Evolutionary conservation across 2,329 filamentous ascomycete genomes (phyloP), one percentile per base, ranked within the genome.

Genomic region (Leptographium lundbergii): DNA sequence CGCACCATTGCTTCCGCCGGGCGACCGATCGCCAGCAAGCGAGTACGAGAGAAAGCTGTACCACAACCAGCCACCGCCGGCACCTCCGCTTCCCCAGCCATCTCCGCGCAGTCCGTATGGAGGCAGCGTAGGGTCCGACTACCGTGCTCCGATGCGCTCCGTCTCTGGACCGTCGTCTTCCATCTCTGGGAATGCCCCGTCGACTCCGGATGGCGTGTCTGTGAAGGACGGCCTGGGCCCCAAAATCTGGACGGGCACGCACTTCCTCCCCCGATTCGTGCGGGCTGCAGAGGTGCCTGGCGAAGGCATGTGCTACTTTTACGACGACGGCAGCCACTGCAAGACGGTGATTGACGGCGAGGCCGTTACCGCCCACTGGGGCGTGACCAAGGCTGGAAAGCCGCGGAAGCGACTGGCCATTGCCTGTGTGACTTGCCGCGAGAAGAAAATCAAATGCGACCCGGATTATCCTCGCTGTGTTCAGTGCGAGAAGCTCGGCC

Each of bases 361-460:
- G 69, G 79, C 79, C 0, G 90, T 96, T 57, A 96, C 95, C 69
- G 89, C 91, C 1, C 88, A 89, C 65, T 96, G 91, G 91, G 91
- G 91, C 19, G 85, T 95, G 11, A 96, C 91, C 42, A 96, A 96
- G 73, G 91, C 91, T 2, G 91, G 91, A 17, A 96, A 95, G 74
- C 91, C 91, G 54, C 83, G 91, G 65, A 96, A 96, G 74, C 81
- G 91, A 59, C 78, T 96, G 59, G 91, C 91, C 27, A 91, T 95
- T 69, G 90, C 90, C n/a, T 96, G 91, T 69, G 80, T 95, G 60
- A 94, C 90, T 14, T 96, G 91, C 70, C 83, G 91, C 56, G 91
- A 96, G 74, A 96, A 96, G 82, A 96, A 96, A 78, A 95, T 96
- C 74, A 96, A 95, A 72, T 96, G 91, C 68, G 90, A 96, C 64